Conservation (phyloP, 805 yeast genomes). For the Kluyveromyces wickerhamii region DNA sequence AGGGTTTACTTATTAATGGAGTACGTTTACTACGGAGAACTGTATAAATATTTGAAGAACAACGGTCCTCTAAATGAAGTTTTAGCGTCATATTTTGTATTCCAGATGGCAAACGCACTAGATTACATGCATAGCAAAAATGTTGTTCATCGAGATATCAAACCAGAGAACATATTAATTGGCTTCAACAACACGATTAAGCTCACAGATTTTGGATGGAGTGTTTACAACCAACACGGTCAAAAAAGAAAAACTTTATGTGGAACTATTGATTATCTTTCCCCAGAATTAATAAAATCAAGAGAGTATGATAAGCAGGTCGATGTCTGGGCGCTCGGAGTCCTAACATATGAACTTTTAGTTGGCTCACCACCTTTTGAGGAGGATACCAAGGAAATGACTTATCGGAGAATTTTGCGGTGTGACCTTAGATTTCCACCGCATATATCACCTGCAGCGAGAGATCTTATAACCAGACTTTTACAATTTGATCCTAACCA, state of each 20-base stretch:
- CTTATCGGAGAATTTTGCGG: constrained; percentile 70
- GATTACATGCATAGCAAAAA: constrained; percentile 68
- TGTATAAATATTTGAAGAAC: constrained; percentile 64
- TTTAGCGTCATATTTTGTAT: constrained; percentile 69
- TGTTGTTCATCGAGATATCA: constrained; percentile 85
- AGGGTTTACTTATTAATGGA: constrained; percentile 81
- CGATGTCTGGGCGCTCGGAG: constrained; percentile 91
- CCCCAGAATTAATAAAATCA: constrained; percentile 91
- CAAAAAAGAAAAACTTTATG: constrained; percentile 73
- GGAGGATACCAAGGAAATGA: constrained; percentile 65
- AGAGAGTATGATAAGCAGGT: constrained; percentile 70
- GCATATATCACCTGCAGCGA: constrained; percentile 64
- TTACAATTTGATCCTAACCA: constrained; percentile 62
- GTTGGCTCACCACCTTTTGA: constrained; percentile 93
- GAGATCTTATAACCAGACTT: constrained; percentile 58
- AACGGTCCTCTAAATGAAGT: constrained; percentile 63
- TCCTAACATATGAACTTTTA: constrained; percentile 74
- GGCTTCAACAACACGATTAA: constrained; percentile 71
- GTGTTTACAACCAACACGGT: constrained; percentile 55
- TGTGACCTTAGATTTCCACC: constrained; percentile 72
- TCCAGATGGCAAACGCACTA: constrained; percentile 77
- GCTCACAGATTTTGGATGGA: constrained; percentile 95
- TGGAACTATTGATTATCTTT: constrained; percentile 89
- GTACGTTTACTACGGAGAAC: constrained; percentile 78
- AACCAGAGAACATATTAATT: constrained; percentile 85